phyloP scores from a whole-genome alignment of 148 eudicot genomes.

The Tetragonia tetragonoides region DNA sequence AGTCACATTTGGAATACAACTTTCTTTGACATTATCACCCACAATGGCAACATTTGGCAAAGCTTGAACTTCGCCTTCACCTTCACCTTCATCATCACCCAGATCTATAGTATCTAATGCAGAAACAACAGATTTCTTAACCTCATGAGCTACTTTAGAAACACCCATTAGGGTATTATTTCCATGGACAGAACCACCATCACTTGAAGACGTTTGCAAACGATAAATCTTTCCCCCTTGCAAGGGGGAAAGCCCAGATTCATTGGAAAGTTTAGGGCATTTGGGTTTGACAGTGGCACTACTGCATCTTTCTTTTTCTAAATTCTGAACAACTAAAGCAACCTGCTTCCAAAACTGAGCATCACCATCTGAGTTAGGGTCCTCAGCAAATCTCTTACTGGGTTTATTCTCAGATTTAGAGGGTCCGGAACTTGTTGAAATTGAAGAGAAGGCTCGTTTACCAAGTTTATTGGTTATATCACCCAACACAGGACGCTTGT shows the following conservation, averaged over 20 bases:
- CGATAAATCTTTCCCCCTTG: conserved; percentile 39
- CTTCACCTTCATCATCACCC: neutral
- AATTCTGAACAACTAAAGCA: conserved; percentile 22
- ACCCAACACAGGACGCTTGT: conserved; percentile 36
- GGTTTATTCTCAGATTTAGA: conserved; percentile 26
- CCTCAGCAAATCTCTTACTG: neutral
- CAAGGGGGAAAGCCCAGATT: conserved; percentile 18
- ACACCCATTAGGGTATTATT: conserved; percentile 16
- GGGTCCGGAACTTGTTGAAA: conserved; percentile 22
- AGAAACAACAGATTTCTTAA: conserved; percentile 18
- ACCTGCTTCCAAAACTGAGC: conserved; percentile 26
- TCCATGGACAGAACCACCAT: conserved; percentile 26
- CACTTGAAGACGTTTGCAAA: conserved; percentile 31
- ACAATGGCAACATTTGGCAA: conserved; percentile 18
- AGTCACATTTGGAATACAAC: conserved; percentile 14
- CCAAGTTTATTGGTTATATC: conserved; percentile 57
- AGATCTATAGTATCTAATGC: conserved; percentile 20
- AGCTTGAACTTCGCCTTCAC: neutral
- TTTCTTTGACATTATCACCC: conserved; percentile 23
- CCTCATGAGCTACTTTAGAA: conserved; percentile 20
- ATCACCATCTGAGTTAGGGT: conserved; percentile 5
- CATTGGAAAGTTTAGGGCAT: conserved; percentile 13
- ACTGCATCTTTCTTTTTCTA: conserved; percentile 23
- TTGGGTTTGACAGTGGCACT: neutral
- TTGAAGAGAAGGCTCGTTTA: conserved; percentile 39